A percentile compares a stretch with the other conserved stretches of the same genome.
Conservation (phyloP, 768 basidiomycete species). For the Hysterangium stoloniferum region DNA sequence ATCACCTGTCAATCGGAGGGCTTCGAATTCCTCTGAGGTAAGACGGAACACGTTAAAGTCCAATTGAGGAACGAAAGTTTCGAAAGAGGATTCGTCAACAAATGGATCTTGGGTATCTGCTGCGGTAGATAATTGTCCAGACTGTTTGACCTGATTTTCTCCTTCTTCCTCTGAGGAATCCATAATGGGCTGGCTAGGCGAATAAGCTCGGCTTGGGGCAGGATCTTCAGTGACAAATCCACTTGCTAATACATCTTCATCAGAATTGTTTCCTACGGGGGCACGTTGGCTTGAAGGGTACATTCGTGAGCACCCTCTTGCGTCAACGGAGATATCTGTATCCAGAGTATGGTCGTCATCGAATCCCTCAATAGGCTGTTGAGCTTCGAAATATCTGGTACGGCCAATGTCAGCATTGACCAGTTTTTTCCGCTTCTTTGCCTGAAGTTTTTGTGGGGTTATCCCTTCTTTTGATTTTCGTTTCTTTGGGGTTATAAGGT, state of each 20-base stretch:
- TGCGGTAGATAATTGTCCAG: constrained; percentile 18
- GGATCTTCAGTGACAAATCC: background rate
- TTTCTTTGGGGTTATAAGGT: background rate
- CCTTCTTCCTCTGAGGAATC: constrained; percentile 43
- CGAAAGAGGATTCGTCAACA: constrained; percentile 25
- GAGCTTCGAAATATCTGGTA: background rate
- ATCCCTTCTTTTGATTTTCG: background rate
- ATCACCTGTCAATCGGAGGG: constrained; percentile 21
- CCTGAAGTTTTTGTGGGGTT: background rate
- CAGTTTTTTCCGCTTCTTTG: background rate
- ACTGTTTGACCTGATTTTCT: constrained; percentile 15
- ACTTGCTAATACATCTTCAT: constrained; percentile 9
- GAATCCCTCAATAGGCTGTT: constrained; percentile 19
- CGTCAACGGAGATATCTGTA: constrained; percentile 23
- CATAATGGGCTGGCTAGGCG: constrained; percentile 43
- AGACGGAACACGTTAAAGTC: constrained; percentile 42
- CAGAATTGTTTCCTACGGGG: constrained; percentile 14
- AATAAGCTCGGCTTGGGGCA: constrained; percentile 39
- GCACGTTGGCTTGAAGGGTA: constrained; percentile 17
- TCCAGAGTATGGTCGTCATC: constrained; percentile 30
- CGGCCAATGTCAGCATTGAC: background rate
- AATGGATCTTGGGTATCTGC: background rate
- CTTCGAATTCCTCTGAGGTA: constrained; percentile 29
- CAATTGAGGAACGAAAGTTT: constrained; percentile 41
- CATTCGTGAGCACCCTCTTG: constrained; percentile 17